These are phyloP conservation scores for Hypocrella siamensis DNA, from an alignment of 2,329 filamentous ascomycete species.

Conservation along the genomic window DNA sequence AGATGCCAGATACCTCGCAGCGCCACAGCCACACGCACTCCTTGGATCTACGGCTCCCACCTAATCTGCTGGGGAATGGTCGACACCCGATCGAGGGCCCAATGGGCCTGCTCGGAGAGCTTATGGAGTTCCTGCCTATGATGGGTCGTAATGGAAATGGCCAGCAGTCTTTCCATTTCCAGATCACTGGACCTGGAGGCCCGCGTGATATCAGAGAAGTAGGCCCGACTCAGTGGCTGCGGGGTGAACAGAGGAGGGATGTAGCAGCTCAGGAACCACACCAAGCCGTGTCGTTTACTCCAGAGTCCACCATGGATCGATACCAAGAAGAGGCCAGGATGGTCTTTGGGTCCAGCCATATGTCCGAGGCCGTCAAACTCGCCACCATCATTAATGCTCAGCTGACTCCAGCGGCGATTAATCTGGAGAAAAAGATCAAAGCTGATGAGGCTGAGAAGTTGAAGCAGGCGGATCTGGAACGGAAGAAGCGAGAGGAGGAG, in stretches of 20 bases:
- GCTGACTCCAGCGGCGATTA: slow-evolving; percentile 71
- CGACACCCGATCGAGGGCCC: slow-evolving; percentile 29
- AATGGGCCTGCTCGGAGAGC: slow-evolving; percentile 37
- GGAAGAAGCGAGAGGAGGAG: slow-evolving; percentile 46
- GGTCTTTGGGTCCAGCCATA: slow-evolving; percentile 54
- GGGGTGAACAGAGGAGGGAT: slow-evolving; percentile 34
- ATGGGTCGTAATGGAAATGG: slow-evolving; percentile 26
- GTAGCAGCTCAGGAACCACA: slow-evolving; percentile 40
- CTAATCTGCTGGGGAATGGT: slow-evolving; percentile 24
- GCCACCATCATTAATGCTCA: slow-evolving; percentile 53
- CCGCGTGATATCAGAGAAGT: slow-evolving; percentile 37
- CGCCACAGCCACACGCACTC: slow-evolving; percentile 33
- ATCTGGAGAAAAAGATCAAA: slow-evolving; percentile 59
- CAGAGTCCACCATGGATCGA: slow-evolving; percentile 55
- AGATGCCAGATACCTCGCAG: slow-evolving; percentile 28
- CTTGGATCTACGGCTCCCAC: slow-evolving; percentile 35
- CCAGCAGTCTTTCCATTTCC: slow-evolving; percentile 41
- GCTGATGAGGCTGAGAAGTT: slow-evolving; percentile 37
- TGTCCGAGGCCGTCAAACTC: slow-evolving; percentile 52
- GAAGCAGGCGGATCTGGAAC: slow-evolving; percentile 39
- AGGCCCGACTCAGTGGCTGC: slow-evolving; percentile 20
- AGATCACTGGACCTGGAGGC: slow-evolving; percentile 34
- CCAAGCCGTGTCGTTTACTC: slow-evolving; percentile 61
- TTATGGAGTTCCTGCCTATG: slow-evolving; percentile 37
- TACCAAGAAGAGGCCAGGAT: slow-evolving; percentile 87